A percentile compares a stretch with the other conserved stretches of the same genome.
Conservation (phyloP, 163 green algal genomes). For the Trebouxia gelatinosa region DNA sequence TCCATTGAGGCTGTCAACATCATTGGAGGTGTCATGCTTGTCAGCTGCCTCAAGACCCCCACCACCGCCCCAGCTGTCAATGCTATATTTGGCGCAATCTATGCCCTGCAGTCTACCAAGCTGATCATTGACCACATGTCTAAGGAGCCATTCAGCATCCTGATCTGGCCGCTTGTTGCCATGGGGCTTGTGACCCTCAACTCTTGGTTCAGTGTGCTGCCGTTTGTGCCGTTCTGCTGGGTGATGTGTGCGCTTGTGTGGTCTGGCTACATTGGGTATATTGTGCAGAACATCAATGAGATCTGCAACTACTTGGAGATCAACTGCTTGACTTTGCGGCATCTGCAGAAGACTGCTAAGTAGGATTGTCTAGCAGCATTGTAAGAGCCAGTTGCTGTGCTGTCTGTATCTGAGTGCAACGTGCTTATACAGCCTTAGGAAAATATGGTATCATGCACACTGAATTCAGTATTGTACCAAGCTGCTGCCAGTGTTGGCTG, state of each 20-base stretch:
- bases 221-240: constrained; percentile 42
- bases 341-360: not conserved
- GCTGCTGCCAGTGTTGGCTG: too few relatives aligned
- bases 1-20: constrained; percentile 35
- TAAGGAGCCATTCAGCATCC: constrained; percentile 76
- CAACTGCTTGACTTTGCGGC: constrained; percentile 72
- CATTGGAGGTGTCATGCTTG: constrained; percentile 30
- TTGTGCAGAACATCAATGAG: constrained; percentile 65
- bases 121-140: constrained; percentile 88
- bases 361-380: too few relatives aligned
- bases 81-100: constrained; percentile 63
- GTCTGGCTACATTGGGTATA: constrained; percentile 73
- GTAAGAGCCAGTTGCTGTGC: too few relatives aligned
- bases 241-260: constrained; percentile 42
- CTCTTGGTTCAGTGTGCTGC: constrained; percentile 30
- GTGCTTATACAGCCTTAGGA: too few relatives aligned
- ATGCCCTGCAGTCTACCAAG: constrained; percentile 63
- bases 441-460: too few relatives aligned
- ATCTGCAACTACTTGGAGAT: constrained; percentile 79
- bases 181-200: constrained; percentile 39
- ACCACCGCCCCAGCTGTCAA: constrained; percentile 19
- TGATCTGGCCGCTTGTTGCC: constrained; percentile 4
- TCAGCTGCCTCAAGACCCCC: constrained; percentile 26
- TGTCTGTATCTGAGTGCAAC: too few relatives aligned
- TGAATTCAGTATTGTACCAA: too few relatives aligned